Conservation (phyloP, 352 stramenopile genomes). For the Phytophthora sp. region DNA sequence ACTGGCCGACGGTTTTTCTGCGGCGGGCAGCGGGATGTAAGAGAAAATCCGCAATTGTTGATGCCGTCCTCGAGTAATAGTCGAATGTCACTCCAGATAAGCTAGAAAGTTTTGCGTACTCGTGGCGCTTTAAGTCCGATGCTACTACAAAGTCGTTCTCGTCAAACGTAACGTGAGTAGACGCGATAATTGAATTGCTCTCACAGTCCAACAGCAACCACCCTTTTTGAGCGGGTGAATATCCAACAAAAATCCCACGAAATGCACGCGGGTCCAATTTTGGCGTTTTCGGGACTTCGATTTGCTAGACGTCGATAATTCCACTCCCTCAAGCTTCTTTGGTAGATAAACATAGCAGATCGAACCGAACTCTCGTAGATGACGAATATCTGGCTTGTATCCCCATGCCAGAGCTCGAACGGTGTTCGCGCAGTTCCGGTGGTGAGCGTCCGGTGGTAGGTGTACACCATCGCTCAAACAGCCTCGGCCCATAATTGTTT, state of each 20-base stretch:
- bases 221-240: neutral
- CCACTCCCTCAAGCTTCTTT: neutral
- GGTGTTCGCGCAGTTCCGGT: neutral
- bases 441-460: slow-evolving; percentile 10
- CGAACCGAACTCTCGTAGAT: slow-evolving; percentile 4
- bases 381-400: neutral
- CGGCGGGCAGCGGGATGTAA: too few relatives aligned
- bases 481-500: slow-evolving; percentile 16
- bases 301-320: too few relatives aligned
- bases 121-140: neutral
- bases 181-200: neutral
- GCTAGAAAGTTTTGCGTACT: neutral
- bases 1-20: too few relatives aligned
- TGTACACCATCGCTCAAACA: slow-evolving; percentile 1
- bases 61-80: too few relatives aligned
- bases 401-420: slow-evolving; percentile 1
- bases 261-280: too few relatives aligned
- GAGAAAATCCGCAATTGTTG: too few relatives aligned
- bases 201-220: slow-evolving; percentile 2
- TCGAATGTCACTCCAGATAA: neutral
- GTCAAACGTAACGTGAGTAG: slow-evolving; percentile 7
- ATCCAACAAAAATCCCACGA: slow-evolving; percentile 9
- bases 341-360: slow-evolving; percentile 9
- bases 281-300: neutral
- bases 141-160: slow-evolving; percentile 1